A percentile compares a stretch with the other conserved stretches of the same genome.
Evolutionary conservation across 2,329 filamentous ascomycete genomes (phyloP).

Genomic region (Colletotrichum acutatum): DNA sequence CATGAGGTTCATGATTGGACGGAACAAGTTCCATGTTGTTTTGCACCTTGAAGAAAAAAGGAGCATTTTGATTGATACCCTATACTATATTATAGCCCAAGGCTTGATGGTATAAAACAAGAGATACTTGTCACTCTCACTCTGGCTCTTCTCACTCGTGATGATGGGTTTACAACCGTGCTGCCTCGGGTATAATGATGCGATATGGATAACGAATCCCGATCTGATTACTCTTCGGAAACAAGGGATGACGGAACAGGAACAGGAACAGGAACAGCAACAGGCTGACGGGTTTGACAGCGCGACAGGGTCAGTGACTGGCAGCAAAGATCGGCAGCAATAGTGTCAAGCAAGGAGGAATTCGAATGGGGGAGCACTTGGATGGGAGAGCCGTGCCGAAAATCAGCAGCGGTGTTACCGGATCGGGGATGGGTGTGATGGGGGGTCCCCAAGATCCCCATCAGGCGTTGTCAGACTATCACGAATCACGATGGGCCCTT

Average conservation of each 20-base stretch:
- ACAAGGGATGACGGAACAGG: not conserved
- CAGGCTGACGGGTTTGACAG: no score
- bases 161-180: not conserved
- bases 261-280: no score
- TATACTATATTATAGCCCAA: conserved; percentile 5
- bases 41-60: conserved; percentile 5
- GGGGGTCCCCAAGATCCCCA: not conserved
- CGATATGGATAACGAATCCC: not conserved
- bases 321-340: not conserved
- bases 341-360: not conserved
- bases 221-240: not conserved
- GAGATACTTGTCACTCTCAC: conserved; percentile 7
- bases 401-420: not conserved
- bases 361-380: no score
- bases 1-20: conserved; percentile 23
- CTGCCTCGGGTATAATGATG: not conserved
- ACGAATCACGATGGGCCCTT: not conserved
- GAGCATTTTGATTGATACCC: conserved; percentile 34
- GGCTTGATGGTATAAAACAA: conserved; percentile 11
- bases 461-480: not conserved
- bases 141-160: not conserved
- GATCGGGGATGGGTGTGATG: not conserved
- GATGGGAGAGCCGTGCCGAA: not conserved
- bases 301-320: not conserved
- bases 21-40: conserved; percentile 3